Evolutionary conservation across 2,329 filamentous ascomycete species (phyloP).

Genomic region (Gnomoniopsis sp.): DNA sequence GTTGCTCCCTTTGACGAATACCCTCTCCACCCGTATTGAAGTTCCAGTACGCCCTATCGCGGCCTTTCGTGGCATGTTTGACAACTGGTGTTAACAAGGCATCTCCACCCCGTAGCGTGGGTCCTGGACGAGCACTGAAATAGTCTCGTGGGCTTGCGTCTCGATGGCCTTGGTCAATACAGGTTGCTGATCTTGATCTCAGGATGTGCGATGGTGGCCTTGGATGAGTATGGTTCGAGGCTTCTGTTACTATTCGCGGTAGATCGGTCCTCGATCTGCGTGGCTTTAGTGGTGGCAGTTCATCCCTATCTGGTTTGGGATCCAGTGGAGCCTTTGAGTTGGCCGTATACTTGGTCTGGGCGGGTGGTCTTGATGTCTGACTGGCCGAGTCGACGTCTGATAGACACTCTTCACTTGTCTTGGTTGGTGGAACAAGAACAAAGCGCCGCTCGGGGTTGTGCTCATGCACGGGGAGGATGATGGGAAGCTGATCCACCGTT

Average conservation of each 20-base stretch:
- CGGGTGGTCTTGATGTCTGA: constrained; percentile 13
- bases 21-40: constrained; percentile 19
- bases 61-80: constrained; percentile 36
- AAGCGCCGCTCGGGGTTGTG: constrained; percentile 63
- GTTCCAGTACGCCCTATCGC: constrained; percentile 41
- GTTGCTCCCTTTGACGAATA: constrained; percentile 12
- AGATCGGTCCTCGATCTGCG: constrained; percentile 38
- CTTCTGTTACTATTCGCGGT: constrained; percentile 42
- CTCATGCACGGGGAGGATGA: constrained; percentile 61
- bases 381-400: neutral
- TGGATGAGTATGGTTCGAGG: constrained; percentile 24
- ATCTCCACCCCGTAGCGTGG: constrained; percentile 29
- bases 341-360: constrained; percentile 33
- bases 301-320: constrained; percentile 24
- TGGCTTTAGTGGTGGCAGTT: constrained; percentile 23
- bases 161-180: constrained; percentile 23
- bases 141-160: constrained; percentile 27
- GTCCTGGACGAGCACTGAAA: constrained; percentile 24
- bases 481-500: constrained; percentile 63
- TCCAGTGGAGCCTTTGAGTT: constrained; percentile 36
- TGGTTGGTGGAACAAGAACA: constrained; percentile 47
- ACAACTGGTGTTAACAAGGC: constrained; percentile 39
- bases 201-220: constrained; percentile 26
- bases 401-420: constrained; percentile 17
- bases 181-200: constrained; percentile 33